phyloP scores from a whole-genome alignment of 805 yeast genomes.

The Isabelozyma pseudorhagii region DNA sequence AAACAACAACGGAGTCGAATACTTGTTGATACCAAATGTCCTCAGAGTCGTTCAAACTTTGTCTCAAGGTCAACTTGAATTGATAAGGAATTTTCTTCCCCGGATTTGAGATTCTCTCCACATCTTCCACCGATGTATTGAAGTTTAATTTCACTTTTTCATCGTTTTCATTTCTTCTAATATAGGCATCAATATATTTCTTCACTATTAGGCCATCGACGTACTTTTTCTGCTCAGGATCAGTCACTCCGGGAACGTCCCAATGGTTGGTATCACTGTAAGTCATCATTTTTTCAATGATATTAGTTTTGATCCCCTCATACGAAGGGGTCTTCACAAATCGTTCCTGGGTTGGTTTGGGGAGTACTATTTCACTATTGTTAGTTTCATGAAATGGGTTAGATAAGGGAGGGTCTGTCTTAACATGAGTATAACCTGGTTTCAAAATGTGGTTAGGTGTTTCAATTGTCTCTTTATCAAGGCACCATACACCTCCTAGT shows the following conservation, averaged over 20 bases:
- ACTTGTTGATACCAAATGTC: slow-evolving; percentile 37
- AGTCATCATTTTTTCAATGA: slow-evolving; percentile 45
- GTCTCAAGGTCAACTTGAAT: slow-evolving; percentile 18
- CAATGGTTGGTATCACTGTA: slow-evolving; percentile 38
- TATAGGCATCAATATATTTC: slow-evolving; percentile 25
- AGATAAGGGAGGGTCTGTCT: slow-evolving; percentile 25
- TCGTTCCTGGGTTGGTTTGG: slow-evolving; percentile 19
- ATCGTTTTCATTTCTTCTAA: slow-evolving; percentile 15
- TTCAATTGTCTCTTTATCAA: slow-evolving; percentile 18
- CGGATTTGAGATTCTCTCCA: slow-evolving; percentile 13
- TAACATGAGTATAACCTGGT: slow-evolving; percentile 16
- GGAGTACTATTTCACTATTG: slow-evolving; percentile 5
- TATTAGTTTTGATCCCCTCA: slow-evolving; percentile 31
- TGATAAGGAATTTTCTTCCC: slow-evolving; percentile 6
- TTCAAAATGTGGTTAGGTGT: slow-evolving; percentile 17
- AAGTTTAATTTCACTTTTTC: slow-evolving; percentile 19
- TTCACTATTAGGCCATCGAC: slow-evolving; percentile 25
- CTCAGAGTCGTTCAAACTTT: slow-evolving; percentile 7
- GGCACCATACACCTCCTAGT: slow-evolving; percentile 44
- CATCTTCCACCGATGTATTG: slow-evolving; percentile 38
- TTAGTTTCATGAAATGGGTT: slow-evolving; percentile 16
- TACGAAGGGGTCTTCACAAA: slow-evolving; percentile 29
- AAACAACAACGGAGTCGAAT: slow-evolving; percentile 42
- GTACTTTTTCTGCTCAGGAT: slow-evolving; percentile 17
- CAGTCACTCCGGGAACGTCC: slow-evolving; percentile 19